Base-by-base conservation (phyloP, 495 filamentous ascomycete species). In the Podospora anserina region DNA sequence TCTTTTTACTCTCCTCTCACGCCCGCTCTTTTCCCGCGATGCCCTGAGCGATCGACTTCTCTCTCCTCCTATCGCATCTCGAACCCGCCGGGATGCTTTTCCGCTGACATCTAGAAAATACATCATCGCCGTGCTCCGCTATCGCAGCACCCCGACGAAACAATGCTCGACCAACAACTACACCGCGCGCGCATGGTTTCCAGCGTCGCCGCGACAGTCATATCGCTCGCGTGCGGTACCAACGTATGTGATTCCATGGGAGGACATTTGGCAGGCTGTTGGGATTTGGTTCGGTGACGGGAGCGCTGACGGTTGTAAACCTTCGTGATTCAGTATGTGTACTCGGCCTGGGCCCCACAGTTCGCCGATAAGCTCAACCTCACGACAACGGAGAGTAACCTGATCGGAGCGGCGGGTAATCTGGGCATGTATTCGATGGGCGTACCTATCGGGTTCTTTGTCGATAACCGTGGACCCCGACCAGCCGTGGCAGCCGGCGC, bases 321-420 rank as follows among this genome's bases (percentile, higher is more conserved):
- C 20, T 26, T 28, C 59, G 19, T 58, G 23, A 4, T 27, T 63
- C 72, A 97, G 93, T 99, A 99, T 87, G 96, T 94, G 70, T 99
- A 97, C 75, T 97, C 93, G 65, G 96, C 95, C 80, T 99, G 96
- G 93, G 94, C 90, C 30, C 95, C 95, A 18, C 93, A 97, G 78
- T 97, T 97, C 73, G 93, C 93, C 27, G 88, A 93, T 68, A 87
- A 84, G 67, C 83, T 99, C 78, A 87, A 91, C 78, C 88, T 98
- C 63, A 92, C 92, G 2, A 90, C 95, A 27, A 98, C 93, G 28
- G 86, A 97, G 78, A 91, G 85, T 79, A 97, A 98, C 77, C 75
- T 97, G 67, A 96, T 99, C 73, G 94, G 94, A 27, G 84, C 88
- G 4, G 88, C 90, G n/a, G 94, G 91, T n/a, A 98, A 98, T 72